Base-by-base conservation (phyloP, 805 yeast species). In the Saccharomycodes ludwigii region DNA sequence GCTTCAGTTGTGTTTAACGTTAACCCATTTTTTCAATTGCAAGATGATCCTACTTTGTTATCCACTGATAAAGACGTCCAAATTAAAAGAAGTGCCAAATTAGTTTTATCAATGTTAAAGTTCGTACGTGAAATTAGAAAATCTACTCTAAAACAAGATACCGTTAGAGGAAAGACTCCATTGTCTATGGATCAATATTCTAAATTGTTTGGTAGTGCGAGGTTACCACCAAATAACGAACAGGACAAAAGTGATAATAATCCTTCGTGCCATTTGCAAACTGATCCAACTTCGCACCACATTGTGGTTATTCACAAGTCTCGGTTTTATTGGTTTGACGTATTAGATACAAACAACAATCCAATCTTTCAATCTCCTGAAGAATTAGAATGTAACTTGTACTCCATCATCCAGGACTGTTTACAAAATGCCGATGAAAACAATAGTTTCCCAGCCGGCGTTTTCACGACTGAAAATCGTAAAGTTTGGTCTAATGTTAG, bases 321-420 rank as follows among this genome's bases (percentile, higher is more conserved):
- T 2, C 95, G 85, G 54, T 82, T 84, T 54, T 85, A 85, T 58
- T 85, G 95, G 95, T 85, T 85, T 51, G 95, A 85, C 50, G 96
- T 85, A 2, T 60, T 85, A 44, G 93, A 84, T 54, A 64, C 65
- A 30, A 59, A 73, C 40, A 73, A 80, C 50, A 76, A 81, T 47
- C 63, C 85, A 39, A 66, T 84, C 29, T 61, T 85, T 48, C 33
- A 39, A 5, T 65, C 77, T 2, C 88, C 83, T 47, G 72, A 69
- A 34, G 93, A 83, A 50, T 65, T 85, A 42, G 75, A 72, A 34
- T 63, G 75, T 50, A 84, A 83, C 55, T 73, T 80, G 48, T 71
- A 76, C 37, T 70, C 83, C 8, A 82, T 85, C 35, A 65, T 85
- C 27, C 71, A 68, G 33, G 96, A 85, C 54, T 81, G 91, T 9